Evolutionary conservation across 768 basidiomycete species (phyloP), one percentile per base, ranked within the genome.

Genomic region (Mrakia hoshinonis): DNA sequence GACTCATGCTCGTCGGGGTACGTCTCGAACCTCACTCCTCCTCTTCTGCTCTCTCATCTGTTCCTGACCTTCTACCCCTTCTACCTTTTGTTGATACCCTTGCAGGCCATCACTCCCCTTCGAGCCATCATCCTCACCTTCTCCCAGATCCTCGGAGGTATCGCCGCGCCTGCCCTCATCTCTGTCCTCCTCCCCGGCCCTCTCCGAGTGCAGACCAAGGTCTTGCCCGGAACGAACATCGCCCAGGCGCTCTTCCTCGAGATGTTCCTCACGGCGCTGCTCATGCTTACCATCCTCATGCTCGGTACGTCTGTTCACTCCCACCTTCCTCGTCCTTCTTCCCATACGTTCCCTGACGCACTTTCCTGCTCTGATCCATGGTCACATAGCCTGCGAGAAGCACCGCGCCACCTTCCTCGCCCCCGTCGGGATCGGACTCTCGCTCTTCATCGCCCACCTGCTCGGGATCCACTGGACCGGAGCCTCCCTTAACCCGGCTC

Each of bases 321-420:
- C 22, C 47, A 22, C 47, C n/a, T n/a, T n/a, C n/a, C n/a, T n/a
- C n/a, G n/a, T n/a, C n/a, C n/a, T 51, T 22, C 49, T 6, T 51
- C 20, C 6, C 4, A n/a, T n/a, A n/a, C n/a, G n/a, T n/a, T n/a
- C 7, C 22, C 49, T 51, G 49, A 51, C 4, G 10, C 38, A 7
- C 6, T 62, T 34, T 5, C 13, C 34, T 62, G 22, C 29, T 39
- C 22, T 31, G 67, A 52, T 51, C 34, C 34, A 70, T 0, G 34
- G 70, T 0, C 67, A 70, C 36, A 64, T 66, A 1, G 49, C 49
- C 15, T 70, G 73, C 15, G 75, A 75, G 68, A 76, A 78, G 74
- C 78, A 79, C 75, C 80, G 81, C 69, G 81, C 81, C 1, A 81
- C 81, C 0, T 81, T 79, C 75, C 77, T 82, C 38, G 81, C 81